Base-by-base conservation (phyloP, 768 basidiomycete genomes). In the Antrodiella citrinella region DNA sequence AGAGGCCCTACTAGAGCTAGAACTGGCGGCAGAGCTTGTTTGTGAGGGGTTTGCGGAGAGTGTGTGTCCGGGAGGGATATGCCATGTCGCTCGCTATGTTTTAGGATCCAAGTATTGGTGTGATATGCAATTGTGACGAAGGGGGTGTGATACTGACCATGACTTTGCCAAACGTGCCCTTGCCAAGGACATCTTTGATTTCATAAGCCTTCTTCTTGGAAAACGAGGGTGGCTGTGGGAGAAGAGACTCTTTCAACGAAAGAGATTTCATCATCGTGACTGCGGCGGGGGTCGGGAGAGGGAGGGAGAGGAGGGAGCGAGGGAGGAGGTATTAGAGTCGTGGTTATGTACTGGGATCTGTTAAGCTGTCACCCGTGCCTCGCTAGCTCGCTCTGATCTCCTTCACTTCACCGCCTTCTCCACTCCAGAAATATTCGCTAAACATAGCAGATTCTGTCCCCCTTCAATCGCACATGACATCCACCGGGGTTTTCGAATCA, bases 161-260 rank as follows among this genome's bases (percentile, higher is more conserved):
- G 44, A 97, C 95, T 63, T 91, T 90, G 21, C 93, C 93, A 67
- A 95, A 96, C 0, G 91, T 83, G 2, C 93, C 93, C 12, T 76
- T 75, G 3, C 93, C 93, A 3, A 94, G 71, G 3, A 81, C 72
- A 23, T 84, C 75, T 51, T 86, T 80, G 1, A 86, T 68, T 52
- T 84, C 83, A 58, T 91, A 91, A 20, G 72, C 62, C 65, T 86
- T 89, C 74, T 95, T 96, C 76, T 93, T 93, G 55, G 64, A 67
- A 63, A 89, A 94, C 50, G 87, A 91, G 0, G 87, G 75, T 0
- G 93, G 93, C 59, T 95, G 91, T 0, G 84, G 81, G 3, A 93
- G 73, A 19, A 95, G 65, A 9, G 76, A 73, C 51, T 84, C 81
- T 52, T 78, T 74, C 9, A 62, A 44, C 2, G 54, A 56, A 12